A percentile compares a stretch with the other conserved stretches of the same genome.
These are phyloP conservation scores for Boletus edulis DNA, from an alignment of 768 basidiomycete genomes.

Conservation along the genomic window DNA sequence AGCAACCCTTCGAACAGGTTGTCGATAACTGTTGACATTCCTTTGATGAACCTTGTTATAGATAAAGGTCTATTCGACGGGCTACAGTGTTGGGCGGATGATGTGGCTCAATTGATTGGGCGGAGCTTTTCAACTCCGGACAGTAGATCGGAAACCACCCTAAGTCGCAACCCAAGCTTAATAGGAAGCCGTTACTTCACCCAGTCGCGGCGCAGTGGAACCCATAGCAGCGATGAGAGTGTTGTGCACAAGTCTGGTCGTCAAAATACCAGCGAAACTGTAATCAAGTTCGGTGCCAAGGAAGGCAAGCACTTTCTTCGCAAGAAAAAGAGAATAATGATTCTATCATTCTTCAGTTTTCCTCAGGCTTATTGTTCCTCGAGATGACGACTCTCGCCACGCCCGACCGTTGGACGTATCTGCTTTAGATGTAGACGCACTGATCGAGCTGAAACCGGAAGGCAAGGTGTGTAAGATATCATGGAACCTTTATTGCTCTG, in stretches of 20 bases:
- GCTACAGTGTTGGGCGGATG: constrained; percentile 87
- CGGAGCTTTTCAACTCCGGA: constrained; percentile 28
- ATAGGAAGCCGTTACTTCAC: constrained; percentile 81
- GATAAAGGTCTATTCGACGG: constrained; percentile 69
- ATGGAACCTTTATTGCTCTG: not conserved
- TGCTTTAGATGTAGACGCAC: constrained; percentile 59
- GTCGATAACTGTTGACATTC: constrained; percentile 41
- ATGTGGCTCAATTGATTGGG: constrained; percentile 71
- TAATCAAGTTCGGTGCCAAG: constrained; percentile 47
- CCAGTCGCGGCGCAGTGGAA: constrained; percentile 35
- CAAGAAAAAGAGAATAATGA: not conserved
- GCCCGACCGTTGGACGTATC: constrained; percentile 53
- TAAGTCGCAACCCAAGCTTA: constrained; percentile 58
- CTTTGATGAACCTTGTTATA: constrained; percentile 59
- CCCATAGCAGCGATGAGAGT: constrained; percentile 43
- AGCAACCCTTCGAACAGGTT: constrained; percentile 5
- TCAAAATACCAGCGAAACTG: constrained; percentile 37
- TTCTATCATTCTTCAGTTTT: constrained; percentile 25
- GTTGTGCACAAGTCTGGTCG: constrained; percentile 24
- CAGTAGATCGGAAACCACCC: constrained; percentile 28
- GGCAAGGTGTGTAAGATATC: constrained; percentile 52
- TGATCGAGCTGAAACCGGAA: constrained; percentile 67
- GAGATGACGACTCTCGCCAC: constrained; percentile 30
- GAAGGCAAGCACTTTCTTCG: constrained; percentile 35
- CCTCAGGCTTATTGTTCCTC: constrained; percentile 50